phyloP scores from a whole-genome alignment of 192 early-diverging fungal genomes.

The Rhizophagus sp. region DNA sequence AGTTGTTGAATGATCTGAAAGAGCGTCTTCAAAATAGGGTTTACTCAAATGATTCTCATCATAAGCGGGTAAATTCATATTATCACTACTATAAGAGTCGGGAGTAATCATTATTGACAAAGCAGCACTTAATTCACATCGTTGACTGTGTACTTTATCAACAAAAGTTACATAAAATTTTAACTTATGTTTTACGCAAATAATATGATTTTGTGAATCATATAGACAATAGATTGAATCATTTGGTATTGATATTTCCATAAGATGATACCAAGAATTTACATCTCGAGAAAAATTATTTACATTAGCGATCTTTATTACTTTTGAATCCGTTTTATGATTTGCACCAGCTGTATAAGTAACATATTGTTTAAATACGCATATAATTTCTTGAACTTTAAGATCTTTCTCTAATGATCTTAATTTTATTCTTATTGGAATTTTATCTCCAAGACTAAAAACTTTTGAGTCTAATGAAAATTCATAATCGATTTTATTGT shows the following conservation, averaged over 20 bases:
- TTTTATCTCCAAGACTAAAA: constrained; percentile 52
- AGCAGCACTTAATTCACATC: constrained; percentile 38
- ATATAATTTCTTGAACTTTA: constrained; percentile 42
- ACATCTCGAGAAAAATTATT: neutral
- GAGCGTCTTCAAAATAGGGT: neutral
- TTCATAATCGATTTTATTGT: constrained; percentile 55
- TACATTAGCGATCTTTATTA: constrained; percentile 18
- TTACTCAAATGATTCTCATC: neutral
- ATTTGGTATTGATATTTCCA: constrained; percentile 25
- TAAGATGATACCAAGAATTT: constrained; percentile 25
- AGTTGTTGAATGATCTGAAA: neutral
- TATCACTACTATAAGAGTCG: neutral
- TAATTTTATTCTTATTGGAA: constrained; percentile 48
- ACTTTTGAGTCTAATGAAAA: constrained; percentile 54
- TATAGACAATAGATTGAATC: constrained; percentile 26
- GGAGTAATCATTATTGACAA: constrained; percentile 37
- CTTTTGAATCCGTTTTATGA: constrained; percentile 5
- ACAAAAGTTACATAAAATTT: constrained; percentile 34
- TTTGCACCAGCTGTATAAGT: constrained; percentile 38
- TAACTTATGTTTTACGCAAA: constrained; percentile 38
- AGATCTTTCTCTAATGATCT: constrained; percentile 47
- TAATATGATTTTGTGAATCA: constrained; percentile 37
- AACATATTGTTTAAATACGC: constrained; percentile 56
- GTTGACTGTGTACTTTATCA: constrained; percentile 23
- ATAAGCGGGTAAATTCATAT: constrained; percentile 19